Evolutionary conservation across 1,284 basidiomycete genomes (phyloP).

Genomic region (Leucocoprinus gongylophorus): DNA sequence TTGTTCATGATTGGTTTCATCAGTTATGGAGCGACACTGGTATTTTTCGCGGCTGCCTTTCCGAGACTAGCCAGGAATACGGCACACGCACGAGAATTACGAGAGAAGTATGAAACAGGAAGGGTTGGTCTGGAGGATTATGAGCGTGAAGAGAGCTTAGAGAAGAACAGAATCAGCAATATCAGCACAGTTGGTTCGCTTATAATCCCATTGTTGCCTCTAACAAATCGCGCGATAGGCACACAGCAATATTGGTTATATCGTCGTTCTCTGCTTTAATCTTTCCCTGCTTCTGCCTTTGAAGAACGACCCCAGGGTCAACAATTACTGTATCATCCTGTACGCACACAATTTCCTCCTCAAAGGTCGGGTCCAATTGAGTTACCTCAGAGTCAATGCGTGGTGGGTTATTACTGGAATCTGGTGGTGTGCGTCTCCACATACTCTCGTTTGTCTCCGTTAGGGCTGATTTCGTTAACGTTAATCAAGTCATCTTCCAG

Average conservation of each 20-base stretch:
- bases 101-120: constrained; percentile 52
- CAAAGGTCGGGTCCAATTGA: not conserved
- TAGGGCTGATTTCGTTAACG: not conserved
- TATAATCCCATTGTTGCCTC: not conserved
- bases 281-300: constrained; percentile 69
- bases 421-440: constrained; percentile 65
- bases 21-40: constrained; percentile 66
- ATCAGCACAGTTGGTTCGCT: constrained; percentile 61
- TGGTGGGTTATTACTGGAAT: constrained; percentile 73
- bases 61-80: constrained; percentile 80
- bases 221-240: constrained; percentile 33
- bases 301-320: constrained; percentile 55
- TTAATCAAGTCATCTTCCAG: constrained; percentile 75
- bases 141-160: constrained; percentile 69
- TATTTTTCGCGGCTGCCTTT: constrained; percentile 80
- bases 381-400: constrained; percentile 47
- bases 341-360: constrained; percentile 25
- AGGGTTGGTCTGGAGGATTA: constrained; percentile 57
- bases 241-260: constrained; percentile 73
- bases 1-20: constrained; percentile 81
- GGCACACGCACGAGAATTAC: constrained; percentile 52
- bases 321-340: constrained; percentile 65
- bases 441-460: not conserved
- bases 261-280: constrained; percentile 59
- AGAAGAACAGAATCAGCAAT: constrained; percentile 83